These are phyloP conservation scores for Colletotrichum orbiculare DNA, from an alignment of 2,329 filamentous ascomycete species.

Conservation along the genomic window DNA sequence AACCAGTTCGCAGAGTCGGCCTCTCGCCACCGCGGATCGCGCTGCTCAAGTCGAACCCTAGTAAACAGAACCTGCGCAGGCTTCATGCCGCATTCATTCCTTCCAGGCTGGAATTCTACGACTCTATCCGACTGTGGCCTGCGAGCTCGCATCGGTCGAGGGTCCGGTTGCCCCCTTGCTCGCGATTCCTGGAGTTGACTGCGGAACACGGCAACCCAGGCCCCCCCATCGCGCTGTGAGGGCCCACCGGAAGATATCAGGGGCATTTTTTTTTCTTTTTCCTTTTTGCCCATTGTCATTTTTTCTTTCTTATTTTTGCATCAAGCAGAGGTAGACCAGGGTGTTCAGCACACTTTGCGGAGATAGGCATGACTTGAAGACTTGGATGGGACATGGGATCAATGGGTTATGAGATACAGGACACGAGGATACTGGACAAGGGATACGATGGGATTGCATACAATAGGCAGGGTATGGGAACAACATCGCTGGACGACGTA, in stretches of 20 bases:
- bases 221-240: constrained; percentile 21
- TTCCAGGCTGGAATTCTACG: constrained; percentile 24
- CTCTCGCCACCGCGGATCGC: constrained; percentile 30
- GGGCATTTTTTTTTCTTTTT: background rate
- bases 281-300: background rate
- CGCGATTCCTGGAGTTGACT: constrained; percentile 28
- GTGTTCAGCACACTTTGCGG: too few relatives aligned
- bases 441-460: too few relatives aligned
- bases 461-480: too few relatives aligned
- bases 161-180: constrained; percentile 30
- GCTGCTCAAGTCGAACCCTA: constrained; percentile 31
- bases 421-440: too few relatives aligned
- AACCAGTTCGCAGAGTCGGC: constrained; percentile 23
- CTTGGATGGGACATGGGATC: too few relatives aligned
- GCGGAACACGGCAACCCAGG: constrained; percentile 13
- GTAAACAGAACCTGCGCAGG: constrained; percentile 29
- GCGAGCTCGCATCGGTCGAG: constrained; percentile 20
- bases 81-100: constrained; percentile 25
- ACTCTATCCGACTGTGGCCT: constrained; percentile 34
- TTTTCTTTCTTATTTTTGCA: background rate
- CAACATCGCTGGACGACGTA: too few relatives aligned
- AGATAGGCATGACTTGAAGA: too few relatives aligned
- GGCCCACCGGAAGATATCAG: background rate
- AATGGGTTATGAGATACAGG: too few relatives aligned
- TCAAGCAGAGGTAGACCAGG: too few relatives aligned